A percentile compares a stretch with the other conserved stretches of the same genome.
Conservation (phyloP, 2,329 filamentous ascomycete species). For the Neophaeococcomyces mojaviensis region DNA sequence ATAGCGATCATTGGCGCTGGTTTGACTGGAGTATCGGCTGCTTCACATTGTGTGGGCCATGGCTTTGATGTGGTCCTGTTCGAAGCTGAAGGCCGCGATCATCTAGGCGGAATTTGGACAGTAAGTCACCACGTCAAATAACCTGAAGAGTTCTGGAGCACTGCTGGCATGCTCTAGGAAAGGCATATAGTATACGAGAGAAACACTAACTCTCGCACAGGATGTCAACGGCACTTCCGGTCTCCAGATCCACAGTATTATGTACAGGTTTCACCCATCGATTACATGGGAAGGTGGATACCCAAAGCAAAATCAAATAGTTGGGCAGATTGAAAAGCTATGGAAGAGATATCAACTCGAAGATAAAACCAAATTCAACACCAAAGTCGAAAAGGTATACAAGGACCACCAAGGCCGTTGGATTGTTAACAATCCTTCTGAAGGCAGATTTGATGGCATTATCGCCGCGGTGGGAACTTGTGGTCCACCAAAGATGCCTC, state of each 20-base stretch:
- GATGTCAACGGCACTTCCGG: slow-evolving; percentile 75
- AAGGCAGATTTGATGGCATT: slow-evolving; percentile 70
- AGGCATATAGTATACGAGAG: slow-evolving; percentile 2
- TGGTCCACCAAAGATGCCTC: slow-evolving; percentile 66
- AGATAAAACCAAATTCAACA: slow-evolving; percentile 63
- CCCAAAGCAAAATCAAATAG: slow-evolving; percentile 66
- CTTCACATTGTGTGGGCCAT: slow-evolving; percentile 76
- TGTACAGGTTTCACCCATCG: slow-evolving; percentile 82
- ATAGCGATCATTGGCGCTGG: slow-evolving; percentile 65
- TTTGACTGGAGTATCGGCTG: slow-evolving; percentile 68
- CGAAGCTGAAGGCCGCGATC: slow-evolving; percentile 59
- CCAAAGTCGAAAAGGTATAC: slow-evolving; percentile 60
- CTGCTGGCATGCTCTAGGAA: no score
- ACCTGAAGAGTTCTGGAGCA: no score
- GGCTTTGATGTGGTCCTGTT: slow-evolving; percentile 77
- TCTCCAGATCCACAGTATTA: slow-evolving; percentile 74
- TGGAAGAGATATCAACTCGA: slow-evolving; percentile 71
- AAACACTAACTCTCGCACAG: slow-evolving; percentile 31
- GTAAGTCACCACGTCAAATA: slow-evolving; percentile 9
- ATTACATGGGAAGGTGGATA: slow-evolving; percentile 70
- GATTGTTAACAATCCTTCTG: slow-evolving; percentile 65
- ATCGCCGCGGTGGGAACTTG: slow-evolving; percentile 74
- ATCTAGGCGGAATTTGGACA: slow-evolving; percentile 73
- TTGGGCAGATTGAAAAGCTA: slow-evolving; percentile 61
- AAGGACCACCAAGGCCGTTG: slow-evolving; percentile 62